Conservation (phyloP, 192 early-diverging fungal genomes). For the Linnemannia elongata region DNA sequence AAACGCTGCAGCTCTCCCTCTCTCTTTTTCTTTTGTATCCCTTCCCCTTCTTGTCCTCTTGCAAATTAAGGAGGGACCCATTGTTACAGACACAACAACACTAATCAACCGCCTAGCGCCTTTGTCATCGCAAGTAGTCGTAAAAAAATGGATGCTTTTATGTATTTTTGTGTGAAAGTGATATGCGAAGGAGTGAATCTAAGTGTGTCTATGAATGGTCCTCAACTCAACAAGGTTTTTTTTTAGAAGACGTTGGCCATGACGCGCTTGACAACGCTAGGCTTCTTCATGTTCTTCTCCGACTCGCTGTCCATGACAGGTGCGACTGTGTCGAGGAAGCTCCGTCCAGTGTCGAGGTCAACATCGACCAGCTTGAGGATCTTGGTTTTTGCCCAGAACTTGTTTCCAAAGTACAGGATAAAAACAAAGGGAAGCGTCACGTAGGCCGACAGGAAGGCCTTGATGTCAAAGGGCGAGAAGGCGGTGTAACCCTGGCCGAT, state of each 20-base stretch:
- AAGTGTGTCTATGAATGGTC: neutral
- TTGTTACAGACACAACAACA: neutral
- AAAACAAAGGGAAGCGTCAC: conserved; percentile 71
- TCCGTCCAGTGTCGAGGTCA: conserved; percentile 63
- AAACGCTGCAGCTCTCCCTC: no score
- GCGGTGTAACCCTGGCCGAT: conserved; percentile 73
- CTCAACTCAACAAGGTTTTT: neutral
- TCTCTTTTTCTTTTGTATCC: neutral
- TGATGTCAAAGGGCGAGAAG: conserved; percentile 63
- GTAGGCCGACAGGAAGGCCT: conserved; percentile 71
- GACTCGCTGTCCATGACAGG: conserved; percentile 38
- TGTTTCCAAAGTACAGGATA: conserved; percentile 72
- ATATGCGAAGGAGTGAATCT: neutral
- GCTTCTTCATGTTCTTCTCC: conserved; percentile 28
- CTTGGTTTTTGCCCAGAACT: conserved; percentile 68
- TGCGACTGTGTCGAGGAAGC: conserved; percentile 31
- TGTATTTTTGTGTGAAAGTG: neutral
- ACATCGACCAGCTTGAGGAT: conserved; percentile 68
- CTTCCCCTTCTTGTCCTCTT: neutral
- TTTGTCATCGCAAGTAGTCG: neutral
- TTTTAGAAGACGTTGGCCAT: conserved; percentile 26
- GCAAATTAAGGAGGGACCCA: conserved; percentile 1
- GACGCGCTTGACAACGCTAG: conserved; percentile 23
- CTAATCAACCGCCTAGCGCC: neutral
- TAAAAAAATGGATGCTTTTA: neutral